Percentiles rank a stretch among this genome's conserved stretches.
phyloP scores from a whole-genome alignment of 768 basidiomycete genomes.

The Tylopilus sp. region DNA sequence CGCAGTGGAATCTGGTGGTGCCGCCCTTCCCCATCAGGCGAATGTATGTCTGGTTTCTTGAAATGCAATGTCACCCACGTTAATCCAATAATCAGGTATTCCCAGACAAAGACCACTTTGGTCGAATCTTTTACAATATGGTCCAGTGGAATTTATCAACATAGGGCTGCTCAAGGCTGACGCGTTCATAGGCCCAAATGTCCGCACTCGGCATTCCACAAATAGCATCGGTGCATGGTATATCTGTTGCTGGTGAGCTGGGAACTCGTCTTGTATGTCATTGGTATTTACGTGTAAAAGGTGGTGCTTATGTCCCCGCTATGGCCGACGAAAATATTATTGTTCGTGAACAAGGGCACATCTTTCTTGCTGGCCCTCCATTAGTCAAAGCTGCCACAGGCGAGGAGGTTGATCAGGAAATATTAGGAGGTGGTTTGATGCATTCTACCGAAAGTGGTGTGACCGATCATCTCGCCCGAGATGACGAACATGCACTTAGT shows the following conservation, averaged over 20 bases:
- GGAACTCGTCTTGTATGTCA: background rate
- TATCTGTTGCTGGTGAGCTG: constrained; percentile 75
- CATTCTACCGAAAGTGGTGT: constrained; percentile 90
- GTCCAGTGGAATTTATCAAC: constrained; percentile 34
- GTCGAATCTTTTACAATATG: constrained; percentile 97
- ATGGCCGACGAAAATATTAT: constrained; percentile 96
- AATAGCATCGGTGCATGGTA: constrained; percentile 91
- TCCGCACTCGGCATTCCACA: constrained; percentile 89
- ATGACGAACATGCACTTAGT: constrained; percentile 81
- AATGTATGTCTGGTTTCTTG: constrained; percentile 41
- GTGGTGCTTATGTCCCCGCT: constrained; percentile 92
- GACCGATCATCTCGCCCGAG: constrained; percentile 80
- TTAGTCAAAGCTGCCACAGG: constrained; percentile 94
- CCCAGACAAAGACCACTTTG: constrained; percentile 94
- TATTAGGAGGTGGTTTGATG: constrained; percentile 87
- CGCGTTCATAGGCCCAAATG: constrained; percentile 73
- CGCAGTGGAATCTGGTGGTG: constrained; percentile 90
- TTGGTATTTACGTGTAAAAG: constrained; percentile 32
- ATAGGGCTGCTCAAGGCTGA: constrained; percentile 7
- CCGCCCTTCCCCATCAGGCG: constrained; percentile 88
- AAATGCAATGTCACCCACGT: background rate
- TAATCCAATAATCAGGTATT: constrained; percentile 51
- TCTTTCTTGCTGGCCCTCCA: constrained; percentile 93
- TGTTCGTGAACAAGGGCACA: constrained; percentile 85
- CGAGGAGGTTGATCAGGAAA: constrained; percentile 89